phyloP scores from a whole-genome alignment of 179 eudicot genomes.

The Silene coronaria region DNA sequence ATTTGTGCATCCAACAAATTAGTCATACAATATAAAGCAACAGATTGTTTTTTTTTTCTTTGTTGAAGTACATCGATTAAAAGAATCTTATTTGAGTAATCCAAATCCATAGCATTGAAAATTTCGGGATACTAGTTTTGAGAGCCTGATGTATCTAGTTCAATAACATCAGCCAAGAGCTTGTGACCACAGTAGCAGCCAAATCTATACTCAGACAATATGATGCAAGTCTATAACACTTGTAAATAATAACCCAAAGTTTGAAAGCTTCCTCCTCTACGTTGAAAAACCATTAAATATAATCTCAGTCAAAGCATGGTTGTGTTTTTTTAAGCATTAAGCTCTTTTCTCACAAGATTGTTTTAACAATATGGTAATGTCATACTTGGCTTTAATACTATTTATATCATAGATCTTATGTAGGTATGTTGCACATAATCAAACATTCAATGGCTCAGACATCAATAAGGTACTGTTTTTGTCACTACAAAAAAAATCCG shows the following conservation, averaged over 20 bases:
- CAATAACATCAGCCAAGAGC: background rate
- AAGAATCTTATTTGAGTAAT: no score
- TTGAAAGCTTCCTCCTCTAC: background rate
- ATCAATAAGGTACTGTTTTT: no score
- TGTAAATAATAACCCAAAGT: background rate
- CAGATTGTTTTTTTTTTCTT: no score
- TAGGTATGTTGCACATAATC: background rate
- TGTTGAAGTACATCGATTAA: no score
- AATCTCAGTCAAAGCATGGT: background rate
- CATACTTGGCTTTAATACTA: background rate
- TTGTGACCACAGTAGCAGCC: background rate
- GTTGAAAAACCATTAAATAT: background rate
- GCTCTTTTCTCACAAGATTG: conserved; percentile 3
- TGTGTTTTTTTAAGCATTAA: background rate
- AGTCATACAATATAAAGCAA: no score
- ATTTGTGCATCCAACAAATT: no score
- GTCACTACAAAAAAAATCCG: no score
- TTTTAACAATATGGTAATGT: background rate
- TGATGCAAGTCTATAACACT: background rate
- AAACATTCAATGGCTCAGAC: background rate
- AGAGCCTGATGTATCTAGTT: no score
- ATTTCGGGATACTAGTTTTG: no score
- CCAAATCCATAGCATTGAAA: no score
- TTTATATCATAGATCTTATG: background rate
- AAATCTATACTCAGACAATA: background rate